These are phyloP conservation scores for Trichoderma sp. DNA, from an alignment of 2,329 filamentous ascomycete genomes.

Conservation along the genomic window DNA sequence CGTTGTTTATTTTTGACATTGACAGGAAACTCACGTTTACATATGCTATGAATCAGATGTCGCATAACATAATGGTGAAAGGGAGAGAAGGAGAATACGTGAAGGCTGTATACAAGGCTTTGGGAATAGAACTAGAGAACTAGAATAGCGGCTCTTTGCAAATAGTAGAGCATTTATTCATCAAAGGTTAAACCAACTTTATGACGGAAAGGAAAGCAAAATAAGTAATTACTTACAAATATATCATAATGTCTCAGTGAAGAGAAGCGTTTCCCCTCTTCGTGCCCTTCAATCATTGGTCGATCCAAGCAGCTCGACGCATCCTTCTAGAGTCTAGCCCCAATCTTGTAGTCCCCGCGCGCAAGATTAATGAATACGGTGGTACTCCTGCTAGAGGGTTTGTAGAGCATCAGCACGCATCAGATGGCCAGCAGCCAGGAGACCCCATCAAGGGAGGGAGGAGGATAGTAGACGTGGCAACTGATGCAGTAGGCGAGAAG, in stretches of 20 bases:
- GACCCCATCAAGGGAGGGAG: conserved; percentile 2
- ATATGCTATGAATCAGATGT: conserved; percentile 46
- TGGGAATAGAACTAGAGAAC: background rate
- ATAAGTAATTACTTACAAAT: background rate
- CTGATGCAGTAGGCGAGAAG: background rate
- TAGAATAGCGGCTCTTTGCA: background rate
- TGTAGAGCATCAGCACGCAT: background rate
- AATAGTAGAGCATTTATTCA: background rate
- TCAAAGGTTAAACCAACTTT: too few relatives aligned
- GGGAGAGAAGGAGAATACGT: conserved; percentile 6
- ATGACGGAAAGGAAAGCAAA: too few relatives aligned
- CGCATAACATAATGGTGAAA: background rate
- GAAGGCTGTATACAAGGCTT: conserved; percentile 15
- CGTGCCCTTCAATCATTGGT: conserved; percentile 8
- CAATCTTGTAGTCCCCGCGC: background rate
- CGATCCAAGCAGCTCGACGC: background rate
- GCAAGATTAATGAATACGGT: conserved; percentile 1
- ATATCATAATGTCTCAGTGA: background rate
- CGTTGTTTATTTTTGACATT: conserved; percentile 48
- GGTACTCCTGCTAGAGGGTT: conserved; percentile 1
- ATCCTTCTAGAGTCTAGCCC: conserved; percentile 12
- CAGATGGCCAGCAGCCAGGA: conserved; percentile 8
- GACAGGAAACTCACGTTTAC: conserved; percentile 47
- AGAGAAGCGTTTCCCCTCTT: conserved; percentile 11
- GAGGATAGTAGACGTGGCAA: background rate